Conservation (phyloP, 208 protist genomes). For the Porcisia deanei region DNA sequence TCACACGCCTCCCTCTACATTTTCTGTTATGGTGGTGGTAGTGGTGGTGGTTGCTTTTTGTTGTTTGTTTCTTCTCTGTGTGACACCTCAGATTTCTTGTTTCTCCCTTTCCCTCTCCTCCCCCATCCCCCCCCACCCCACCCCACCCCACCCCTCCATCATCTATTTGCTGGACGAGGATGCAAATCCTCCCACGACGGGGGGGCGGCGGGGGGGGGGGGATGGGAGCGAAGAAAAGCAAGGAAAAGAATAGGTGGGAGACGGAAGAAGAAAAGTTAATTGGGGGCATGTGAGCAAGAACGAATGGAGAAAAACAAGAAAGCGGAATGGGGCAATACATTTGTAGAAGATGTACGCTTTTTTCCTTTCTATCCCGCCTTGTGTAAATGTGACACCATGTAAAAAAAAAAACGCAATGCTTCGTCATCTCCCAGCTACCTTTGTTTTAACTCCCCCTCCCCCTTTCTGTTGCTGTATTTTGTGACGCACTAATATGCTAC, state of each 20-base stretch:
- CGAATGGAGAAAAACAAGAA: neutral
- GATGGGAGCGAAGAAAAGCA: neutral
- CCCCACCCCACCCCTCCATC: neutral
- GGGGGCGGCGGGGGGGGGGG: no score
- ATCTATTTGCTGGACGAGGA: neutral
- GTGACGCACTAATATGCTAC: neutral
- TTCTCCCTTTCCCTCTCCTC: neutral
- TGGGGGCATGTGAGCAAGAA: neutral
- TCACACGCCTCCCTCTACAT: neutral
- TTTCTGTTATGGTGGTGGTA: no score
- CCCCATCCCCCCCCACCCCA: neutral
- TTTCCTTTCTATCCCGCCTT: neutral
- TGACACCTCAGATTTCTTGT: neutral
- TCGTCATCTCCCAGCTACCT: neutral
- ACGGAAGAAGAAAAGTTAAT: neutral
- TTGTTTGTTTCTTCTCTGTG: neutral
- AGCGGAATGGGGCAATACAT: slow-evolving; percentile 7
- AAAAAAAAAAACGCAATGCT: slow-evolving; percentile 9
- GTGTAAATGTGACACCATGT: neutral
- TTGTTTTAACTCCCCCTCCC: neutral
- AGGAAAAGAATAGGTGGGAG: neutral
- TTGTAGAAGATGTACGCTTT: neutral
- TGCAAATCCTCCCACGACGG: neutral
- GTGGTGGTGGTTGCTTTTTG: neutral
- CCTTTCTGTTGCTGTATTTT: no score